Conservation (phyloP, 75 land plant species). For the Pinus albicaulis region DNA sequence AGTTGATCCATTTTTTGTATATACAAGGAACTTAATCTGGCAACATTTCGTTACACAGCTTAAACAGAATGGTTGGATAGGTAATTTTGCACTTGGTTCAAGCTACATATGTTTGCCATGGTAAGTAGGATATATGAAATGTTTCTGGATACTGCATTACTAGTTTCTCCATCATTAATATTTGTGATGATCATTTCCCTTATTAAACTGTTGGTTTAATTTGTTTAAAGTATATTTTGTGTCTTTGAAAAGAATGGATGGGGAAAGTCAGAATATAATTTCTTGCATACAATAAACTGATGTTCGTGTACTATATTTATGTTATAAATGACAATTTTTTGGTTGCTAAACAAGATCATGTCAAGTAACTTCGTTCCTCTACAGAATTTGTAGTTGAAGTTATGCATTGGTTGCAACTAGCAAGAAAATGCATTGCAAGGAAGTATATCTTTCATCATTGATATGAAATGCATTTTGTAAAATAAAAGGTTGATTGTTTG, state of each 20-base stretch:
- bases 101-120: slow-evolving; percentile 98
- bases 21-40: not conserved
- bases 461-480: not conserved
- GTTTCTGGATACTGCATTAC: not conserved
- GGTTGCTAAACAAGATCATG: not conserved
- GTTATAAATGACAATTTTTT: not conserved
- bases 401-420: not conserved
- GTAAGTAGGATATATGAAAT: slow-evolving; percentile 32
- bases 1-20: not conserved
- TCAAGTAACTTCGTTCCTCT: not conserved
- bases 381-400: not conserved
- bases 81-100: slow-evolving; percentile 95
- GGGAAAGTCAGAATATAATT: not conserved
- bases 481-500: not conserved
- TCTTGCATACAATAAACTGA: not conserved
- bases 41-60: slow-evolving; percentile 51
- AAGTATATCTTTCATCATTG: not conserved
- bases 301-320: not conserved
- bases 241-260: not conserved
- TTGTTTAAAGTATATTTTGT: not conserved
- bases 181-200: not conserved
- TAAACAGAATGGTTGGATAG: slow-evolving; percentile 99
- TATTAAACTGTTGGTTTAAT: not conserved
- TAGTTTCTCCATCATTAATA: not conserved
- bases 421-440: not conserved